Evolutionary conservation across 352 stramenopile species (phyloP).

Genomic region (Globisporangium cystogenes): DNA sequence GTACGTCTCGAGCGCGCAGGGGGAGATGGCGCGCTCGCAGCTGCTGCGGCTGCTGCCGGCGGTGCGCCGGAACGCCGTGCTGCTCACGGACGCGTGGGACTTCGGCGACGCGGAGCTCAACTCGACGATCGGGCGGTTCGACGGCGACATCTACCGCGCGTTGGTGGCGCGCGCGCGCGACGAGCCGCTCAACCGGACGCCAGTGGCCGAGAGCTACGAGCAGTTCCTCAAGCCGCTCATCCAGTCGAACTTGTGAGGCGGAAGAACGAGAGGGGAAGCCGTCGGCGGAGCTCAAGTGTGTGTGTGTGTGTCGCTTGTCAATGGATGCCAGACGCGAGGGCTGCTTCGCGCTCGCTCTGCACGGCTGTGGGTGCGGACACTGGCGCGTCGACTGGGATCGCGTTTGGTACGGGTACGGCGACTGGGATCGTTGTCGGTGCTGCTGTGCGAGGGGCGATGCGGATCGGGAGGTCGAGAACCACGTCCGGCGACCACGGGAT

Average conservation of each 20-base stretch:
- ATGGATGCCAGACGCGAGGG: constrained; percentile 1
- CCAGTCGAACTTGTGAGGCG: too few relatives aligned
- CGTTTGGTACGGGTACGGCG: not conserved
- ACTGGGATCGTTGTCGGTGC: not conserved
- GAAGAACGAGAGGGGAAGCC: too few relatives aligned
- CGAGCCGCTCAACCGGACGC: constrained; percentile 55
- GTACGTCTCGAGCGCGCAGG: constrained; percentile 28
- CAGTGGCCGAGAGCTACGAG: constrained; percentile 51
- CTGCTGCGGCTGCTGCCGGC: constrained; percentile 21
- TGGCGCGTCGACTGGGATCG: not conserved
- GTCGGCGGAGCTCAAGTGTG: too few relatives aligned
- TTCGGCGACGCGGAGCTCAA: constrained; percentile 60
- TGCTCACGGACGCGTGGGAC: constrained; percentile 32
- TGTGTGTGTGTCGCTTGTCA: too few relatives aligned
- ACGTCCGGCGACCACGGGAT: constrained; percentile 34
- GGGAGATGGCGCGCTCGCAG: constrained; percentile 16
- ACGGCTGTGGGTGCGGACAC: not conserved
- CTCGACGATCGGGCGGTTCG: constrained; percentile 62
- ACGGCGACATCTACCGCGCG: constrained; percentile 64
- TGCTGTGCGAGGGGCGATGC: constrained; percentile 1
- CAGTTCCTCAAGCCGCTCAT: constrained; percentile 40
- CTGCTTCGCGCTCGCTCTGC: constrained; percentile 11
- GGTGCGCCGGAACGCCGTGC: constrained; percentile 30
- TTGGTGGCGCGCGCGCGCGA: constrained; percentile 36
- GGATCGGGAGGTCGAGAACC: constrained; percentile 21